Evolutionary conservation across 2,329 filamentous ascomycete genomes (phyloP), one percentile per base, ranked within the genome.

Genomic region (Aspergillus clavatus): DNA sequence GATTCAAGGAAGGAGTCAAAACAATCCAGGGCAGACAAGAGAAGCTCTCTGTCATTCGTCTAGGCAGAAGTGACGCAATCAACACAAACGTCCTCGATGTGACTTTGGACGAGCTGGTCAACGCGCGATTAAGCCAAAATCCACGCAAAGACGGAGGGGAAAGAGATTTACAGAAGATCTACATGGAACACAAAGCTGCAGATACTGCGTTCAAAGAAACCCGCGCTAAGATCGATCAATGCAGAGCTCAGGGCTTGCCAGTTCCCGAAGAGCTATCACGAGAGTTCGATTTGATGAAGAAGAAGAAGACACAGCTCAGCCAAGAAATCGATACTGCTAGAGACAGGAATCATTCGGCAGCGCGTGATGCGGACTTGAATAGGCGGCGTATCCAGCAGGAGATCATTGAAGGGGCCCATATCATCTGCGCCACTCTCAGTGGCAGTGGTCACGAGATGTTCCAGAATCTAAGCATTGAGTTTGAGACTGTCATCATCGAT

Each of bases 391-490:
- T 93, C 37, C 91, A 97, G 66, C 90, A 97, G 65, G 83, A 93
- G 55, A 87, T 98, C 43, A 80, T 98, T 37, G 86, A 95, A 61
- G 83, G 84, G 19, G 89, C 93, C 2, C 88, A 98, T 68, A 86
- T 98, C 41, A 82, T 98, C 23, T 98, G 93, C 67, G 87, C 91
- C 33, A 98, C 93, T 0, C 81, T 98, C 40, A 96, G 90, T 66
- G 93, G 91, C 59, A 91, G 86, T 66, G 93, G 93, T 3, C 94
- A 98, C 61, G 93, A 98, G 55, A 95, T 97, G 83, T 95, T 98
- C 72, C 89, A 91, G 68, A 86, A 85, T 57, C 72, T 98, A 45
- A 90, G 87, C 58, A 89, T 98, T 41, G 93, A 98, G 66, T 98
- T 98, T 56, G 93, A 98, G 69, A 97, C 93, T 0, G 93, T 98